phyloP scores from a whole-genome alignment of 495 filamentous ascomycete genomes.

The Choiromyces venosus region DNA sequence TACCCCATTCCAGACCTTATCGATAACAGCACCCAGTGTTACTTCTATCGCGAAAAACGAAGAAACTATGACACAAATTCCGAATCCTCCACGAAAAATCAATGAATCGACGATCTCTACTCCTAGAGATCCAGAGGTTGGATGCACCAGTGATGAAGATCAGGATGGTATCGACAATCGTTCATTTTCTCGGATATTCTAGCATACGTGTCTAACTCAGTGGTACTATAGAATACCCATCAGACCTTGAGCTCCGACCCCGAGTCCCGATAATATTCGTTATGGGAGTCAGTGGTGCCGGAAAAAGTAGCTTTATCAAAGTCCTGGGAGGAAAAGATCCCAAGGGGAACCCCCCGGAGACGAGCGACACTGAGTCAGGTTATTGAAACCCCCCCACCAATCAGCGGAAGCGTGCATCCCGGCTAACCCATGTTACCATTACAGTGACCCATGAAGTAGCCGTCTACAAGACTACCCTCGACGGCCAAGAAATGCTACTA shows the following conservation, averaged over 20 bases:
- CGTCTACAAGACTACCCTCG: background rate
- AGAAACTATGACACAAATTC: background rate
- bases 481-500: background rate
- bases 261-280: slow-evolving; percentile 4
- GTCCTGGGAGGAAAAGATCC: slow-evolving; percentile 13
- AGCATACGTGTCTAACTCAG: background rate
- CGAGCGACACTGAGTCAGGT: background rate
- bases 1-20: background rate
- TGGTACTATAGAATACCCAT: no score
- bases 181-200: no score
- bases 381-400: background rate
- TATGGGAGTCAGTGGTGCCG: slow-evolving; percentile 20
- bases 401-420: background rate
- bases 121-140: background rate
- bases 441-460: background rate
- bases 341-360: background rate
- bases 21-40: background rate
- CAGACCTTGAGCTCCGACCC: background rate
- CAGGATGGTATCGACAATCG: background rate
- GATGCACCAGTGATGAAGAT: background rate
- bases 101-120: background rate
- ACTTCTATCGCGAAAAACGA: background rate
- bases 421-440: background rate
- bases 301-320: slow-evolving; percentile 28
- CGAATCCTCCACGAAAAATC: background rate